These are phyloP conservation scores for Rhodotorula toruloides DNA, from an alignment of 768 basidiomycete genomes.

Conservation along the genomic window DNA sequence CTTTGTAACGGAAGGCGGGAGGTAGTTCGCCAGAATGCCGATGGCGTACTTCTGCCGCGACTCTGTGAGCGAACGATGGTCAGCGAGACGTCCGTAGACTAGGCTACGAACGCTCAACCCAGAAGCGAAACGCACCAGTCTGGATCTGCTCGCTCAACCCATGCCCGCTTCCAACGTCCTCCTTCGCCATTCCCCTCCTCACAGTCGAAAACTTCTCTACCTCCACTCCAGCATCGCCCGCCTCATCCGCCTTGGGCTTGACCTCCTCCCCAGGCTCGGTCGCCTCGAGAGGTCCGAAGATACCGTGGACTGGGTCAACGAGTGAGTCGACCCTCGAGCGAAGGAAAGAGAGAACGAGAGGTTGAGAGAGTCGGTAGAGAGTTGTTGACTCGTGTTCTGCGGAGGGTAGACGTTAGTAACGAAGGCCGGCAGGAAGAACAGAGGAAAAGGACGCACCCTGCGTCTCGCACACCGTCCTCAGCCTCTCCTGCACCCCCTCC, in stretches of 20 bases:
- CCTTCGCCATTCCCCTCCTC: slow-evolving; percentile 15
- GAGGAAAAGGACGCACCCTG: slow-evolving; percentile 8
- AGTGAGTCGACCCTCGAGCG: slow-evolving; percentile 15
- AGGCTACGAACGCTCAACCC: too few species aligned
- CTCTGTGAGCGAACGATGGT: neutral
- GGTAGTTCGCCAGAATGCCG: slow-evolving; percentile 28
- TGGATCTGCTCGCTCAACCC: slow-evolving; percentile 29
- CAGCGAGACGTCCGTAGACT: too few species aligned
- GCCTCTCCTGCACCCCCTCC: slow-evolving; percentile 10
- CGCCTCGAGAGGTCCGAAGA: slow-evolving; percentile 29
- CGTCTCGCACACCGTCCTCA: slow-evolving; percentile 25
- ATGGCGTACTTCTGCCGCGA: slow-evolving; percentile 24
- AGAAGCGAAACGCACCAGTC: neutral
- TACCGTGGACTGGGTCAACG: neutral
- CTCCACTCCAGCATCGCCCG: neutral
- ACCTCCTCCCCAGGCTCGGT: slow-evolving; percentile 15
- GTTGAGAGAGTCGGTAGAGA: slow-evolving; percentile 17
- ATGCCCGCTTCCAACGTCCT: slow-evolving; percentile 21
- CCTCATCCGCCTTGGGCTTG: too few species aligned
- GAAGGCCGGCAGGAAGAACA: neutral
- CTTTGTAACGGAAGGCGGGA: slow-evolving; percentile 6
- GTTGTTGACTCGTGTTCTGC: slow-evolving; percentile 21
- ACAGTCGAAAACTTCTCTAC: slow-evolving; percentile 3
- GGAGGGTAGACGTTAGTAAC: neutral
- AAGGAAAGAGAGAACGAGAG: neutral